A percentile compares a stretch with the other conserved stretches of the same genome.
Evolutionary conservation across 352 stramenopile species (phyloP).

Genomic region (Phytophthora boehmeriae): DNA sequence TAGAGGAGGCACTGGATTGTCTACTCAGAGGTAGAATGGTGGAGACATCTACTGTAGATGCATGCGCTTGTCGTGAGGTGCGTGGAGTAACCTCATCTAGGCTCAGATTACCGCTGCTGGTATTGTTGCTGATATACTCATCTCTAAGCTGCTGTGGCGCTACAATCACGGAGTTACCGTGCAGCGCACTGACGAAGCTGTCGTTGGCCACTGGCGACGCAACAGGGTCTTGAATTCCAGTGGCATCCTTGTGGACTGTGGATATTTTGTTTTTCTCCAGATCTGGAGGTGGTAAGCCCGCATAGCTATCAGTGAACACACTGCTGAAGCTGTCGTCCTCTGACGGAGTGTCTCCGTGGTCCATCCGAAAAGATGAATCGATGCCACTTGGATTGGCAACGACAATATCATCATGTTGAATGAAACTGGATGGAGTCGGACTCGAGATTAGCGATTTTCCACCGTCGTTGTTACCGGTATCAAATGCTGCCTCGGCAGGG

Average conservation of each 20-base stretch:
- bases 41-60: background rate
- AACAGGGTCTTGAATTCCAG: background rate
- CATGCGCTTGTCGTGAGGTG: no score
- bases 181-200: background rate
- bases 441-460: constrained; percentile 16
- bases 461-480: background rate
- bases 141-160: background rate
- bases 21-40: constrained; percentile 11
- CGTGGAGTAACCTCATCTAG: background rate
- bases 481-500: background rate
- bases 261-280: background rate
- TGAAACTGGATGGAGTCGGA: constrained; percentile 21
- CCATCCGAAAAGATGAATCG: constrained; percentile 26
- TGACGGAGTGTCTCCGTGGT: constrained; percentile 1
- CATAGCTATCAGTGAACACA: constrained; percentile 15
- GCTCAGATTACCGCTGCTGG: background rate
- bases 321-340: constrained; percentile 15
- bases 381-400: constrained; percentile 8
- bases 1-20: constrained; percentile 25
- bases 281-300: background rate
- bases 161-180: background rate
- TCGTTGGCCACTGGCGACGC: background rate
- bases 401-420: constrained; percentile 14
- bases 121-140: background rate
- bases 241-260: background rate